Evolutionary conservation across 148 eudicot genomes (phyloP).

Genomic region (Simmondsia chinensis): DNA sequence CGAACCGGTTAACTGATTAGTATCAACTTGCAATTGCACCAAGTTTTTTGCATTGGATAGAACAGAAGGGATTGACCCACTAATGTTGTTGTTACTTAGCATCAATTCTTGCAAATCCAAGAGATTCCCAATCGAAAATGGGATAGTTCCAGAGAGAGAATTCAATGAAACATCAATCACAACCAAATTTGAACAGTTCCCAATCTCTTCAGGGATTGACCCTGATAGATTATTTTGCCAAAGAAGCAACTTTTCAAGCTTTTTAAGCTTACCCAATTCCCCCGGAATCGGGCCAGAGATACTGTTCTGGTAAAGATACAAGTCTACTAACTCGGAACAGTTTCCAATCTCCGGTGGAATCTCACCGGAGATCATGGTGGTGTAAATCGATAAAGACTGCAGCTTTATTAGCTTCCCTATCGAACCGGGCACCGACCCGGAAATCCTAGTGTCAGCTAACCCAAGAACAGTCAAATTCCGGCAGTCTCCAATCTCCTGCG

Average conservation of each 20-base stretch:
- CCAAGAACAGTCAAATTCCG: slow-evolving; percentile 58
- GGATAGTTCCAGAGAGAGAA: slow-evolving; percentile 55
- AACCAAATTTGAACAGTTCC: slow-evolving; percentile 47
- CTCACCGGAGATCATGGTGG: slow-evolving; percentile 74
- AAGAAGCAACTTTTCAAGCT: slow-evolving; percentile 55
- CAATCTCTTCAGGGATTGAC: slow-evolving; percentile 60
- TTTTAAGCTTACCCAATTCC: slow-evolving; percentile 60
- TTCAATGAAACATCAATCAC: slow-evolving; percentile 64
- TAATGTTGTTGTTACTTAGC: slow-evolving; percentile 71
- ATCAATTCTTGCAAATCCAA: slow-evolving; percentile 50
- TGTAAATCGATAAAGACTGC: slow-evolving; percentile 54
- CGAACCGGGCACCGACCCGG: slow-evolving; percentile 54
- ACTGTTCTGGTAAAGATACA: slow-evolving; percentile 71
- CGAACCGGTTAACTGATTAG: slow-evolving; percentile 58
- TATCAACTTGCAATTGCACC: slow-evolving; percentile 71
- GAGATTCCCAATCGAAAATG: slow-evolving; percentile 52
- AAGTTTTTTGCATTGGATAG: slow-evolving; percentile 48
- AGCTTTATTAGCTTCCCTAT: slow-evolving; percentile 57
- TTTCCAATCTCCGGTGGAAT: slow-evolving; percentile 71
- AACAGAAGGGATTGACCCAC: slow-evolving; percentile 67
- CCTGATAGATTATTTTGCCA: slow-evolving; percentile 84
- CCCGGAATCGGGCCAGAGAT: slow-evolving; percentile 68
- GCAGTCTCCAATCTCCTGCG: slow-evolving; percentile 56
- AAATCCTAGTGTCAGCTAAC: slow-evolving; percentile 63
- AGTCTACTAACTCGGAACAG: slow-evolving; percentile 58